Percentiles rank a stretch among this genome's conserved stretches.
These are phyloP conservation scores for Schwanniomyces sp. DNA, from an alignment of 805 yeast species.

Conservation along the genomic window DNA sequence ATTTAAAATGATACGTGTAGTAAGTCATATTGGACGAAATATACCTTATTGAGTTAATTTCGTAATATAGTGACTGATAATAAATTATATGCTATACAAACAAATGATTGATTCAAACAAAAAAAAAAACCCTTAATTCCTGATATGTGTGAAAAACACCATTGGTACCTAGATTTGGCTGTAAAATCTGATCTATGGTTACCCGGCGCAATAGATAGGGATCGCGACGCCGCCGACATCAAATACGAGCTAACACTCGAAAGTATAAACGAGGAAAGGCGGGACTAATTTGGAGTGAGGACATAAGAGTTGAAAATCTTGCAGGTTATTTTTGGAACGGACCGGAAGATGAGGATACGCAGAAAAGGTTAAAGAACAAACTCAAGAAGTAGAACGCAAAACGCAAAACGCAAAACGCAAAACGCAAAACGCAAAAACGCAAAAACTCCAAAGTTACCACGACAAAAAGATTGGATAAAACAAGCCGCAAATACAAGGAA, in stretches of 20 bases:
- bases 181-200: constrained; percentile 2
- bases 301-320: too few relatives aligned
- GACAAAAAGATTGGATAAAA: too few relatives aligned
- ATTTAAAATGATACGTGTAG: constrained; percentile 13
- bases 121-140: neutral
- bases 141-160: neutral
- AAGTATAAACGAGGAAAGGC: neutral
- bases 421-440: too few relatives aligned
- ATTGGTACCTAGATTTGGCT: constrained; percentile 2
- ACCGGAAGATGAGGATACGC: too few relatives aligned
- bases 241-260: neutral
- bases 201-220: neutral
- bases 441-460: too few relatives aligned
- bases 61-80: neutral
- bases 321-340: too few relatives aligned
- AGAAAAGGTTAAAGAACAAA: too few relatives aligned
- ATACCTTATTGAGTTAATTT: neutral
- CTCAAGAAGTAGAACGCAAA: too few relatives aligned
- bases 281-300: neutral
- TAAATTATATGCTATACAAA: neutral
- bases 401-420: too few relatives aligned
- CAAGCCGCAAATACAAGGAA: too few relatives aligned
- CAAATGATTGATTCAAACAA: neutral
- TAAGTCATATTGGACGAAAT: constrained; percentile 7
- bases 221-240: neutral